Evolutionary conservation across 2,329 filamentous ascomycete species (phyloP), one percentile per base, ranked within the genome.

Genomic region (Trichoderma semiorbis): DNA sequence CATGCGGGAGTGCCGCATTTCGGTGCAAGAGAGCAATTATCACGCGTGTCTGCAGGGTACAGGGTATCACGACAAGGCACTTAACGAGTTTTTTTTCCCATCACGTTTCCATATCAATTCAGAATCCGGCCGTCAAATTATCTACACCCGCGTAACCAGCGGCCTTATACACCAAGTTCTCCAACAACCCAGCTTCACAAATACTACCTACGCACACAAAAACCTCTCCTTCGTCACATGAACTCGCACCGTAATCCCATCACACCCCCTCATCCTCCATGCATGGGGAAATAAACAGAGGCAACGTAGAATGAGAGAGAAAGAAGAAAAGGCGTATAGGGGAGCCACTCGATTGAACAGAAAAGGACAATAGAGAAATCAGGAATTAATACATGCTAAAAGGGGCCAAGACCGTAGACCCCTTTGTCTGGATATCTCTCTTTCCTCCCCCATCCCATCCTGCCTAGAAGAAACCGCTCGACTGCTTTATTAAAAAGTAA

Each of bases 371-470:
- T 73, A 61, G 73, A 73, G 77, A 79, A 80, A 80, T 79, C 79
- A 78, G 82, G 80, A 80, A 82, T 81, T 85, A 85, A 84, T 85
- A 85, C 83, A 85, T 84, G 81, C 81, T 82, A 78, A 83, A 78
- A 83, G 81, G 78, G 81, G 80, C 77, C 75, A 50, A 53, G 18
- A 69, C 74, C 74, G 75, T 74, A 75, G 76, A 79, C 76, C 76
- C 77, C 74, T 71, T 75, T 75, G 77, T 65, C 57, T 64, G 57
- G 62, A 71, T 66, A 64, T 70, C 60, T 58, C 66, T 70, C 64
- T 47, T 62, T 60, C 57, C 61, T 64, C 62, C 62, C 3, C 36
- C 36, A 39, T 18, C 53, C 62, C 58, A 34, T 26, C 53, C 53
- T 69, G 34, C 36, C 60, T 62, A 65, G 53, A 72, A 47, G 62